Evolutionary conservation across 2,329 filamentous ascomycete genomes (phyloP), one percentile per base, ranked within the genome.

Genomic region (Cladophialophora chaetospira): DNA sequence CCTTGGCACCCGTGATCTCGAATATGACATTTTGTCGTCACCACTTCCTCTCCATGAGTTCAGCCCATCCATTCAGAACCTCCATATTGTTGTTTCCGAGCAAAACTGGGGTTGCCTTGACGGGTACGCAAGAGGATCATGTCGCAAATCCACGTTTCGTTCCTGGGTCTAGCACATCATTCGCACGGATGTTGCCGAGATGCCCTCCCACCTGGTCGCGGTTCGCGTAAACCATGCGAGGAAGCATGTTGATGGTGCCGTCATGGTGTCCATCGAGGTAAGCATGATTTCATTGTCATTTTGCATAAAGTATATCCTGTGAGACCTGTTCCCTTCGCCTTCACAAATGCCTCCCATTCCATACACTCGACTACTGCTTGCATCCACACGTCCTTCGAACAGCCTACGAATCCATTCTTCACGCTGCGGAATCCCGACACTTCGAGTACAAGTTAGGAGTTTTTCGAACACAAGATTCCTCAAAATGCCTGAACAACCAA

Each of bases 401-500:
- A 8, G 6, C 15, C 11, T 23, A 11, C 2, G n/a, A n/a, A n/a
- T 10, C 10, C 21, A n/a, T 9, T 15, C 6, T 17, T 11, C 31
- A 28, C 17, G 8, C 33, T 21, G 36, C 26, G 4, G 13, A 9
- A 10, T 31, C 13, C 11, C 33, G 29, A 28, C 33, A 23, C 3
- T 6, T 29, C 52, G 15, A 13, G n/a, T 33, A 17, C 33, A 42
- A 13, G 5, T 23, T 31, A 38, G 53, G 29, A 13, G 23, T 21
- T 15, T 55, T 15, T 21, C 36, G 9, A 29, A 25, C 19, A 45
- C 53, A 45, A 15, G 53, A 29, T 31, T 43, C 28, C 57, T 67
- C 69, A 77, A 68, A 21, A 80, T 80, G 78, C 75, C 53, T 21
- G 53, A 56, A 46, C 19, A 23, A 31, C 26, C 21, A n/a, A 51